These are phyloP conservation scores for Tarenaya hassleriana DNA, from an alignment of 345 rosid species.

Conservation along the genomic window DNA sequence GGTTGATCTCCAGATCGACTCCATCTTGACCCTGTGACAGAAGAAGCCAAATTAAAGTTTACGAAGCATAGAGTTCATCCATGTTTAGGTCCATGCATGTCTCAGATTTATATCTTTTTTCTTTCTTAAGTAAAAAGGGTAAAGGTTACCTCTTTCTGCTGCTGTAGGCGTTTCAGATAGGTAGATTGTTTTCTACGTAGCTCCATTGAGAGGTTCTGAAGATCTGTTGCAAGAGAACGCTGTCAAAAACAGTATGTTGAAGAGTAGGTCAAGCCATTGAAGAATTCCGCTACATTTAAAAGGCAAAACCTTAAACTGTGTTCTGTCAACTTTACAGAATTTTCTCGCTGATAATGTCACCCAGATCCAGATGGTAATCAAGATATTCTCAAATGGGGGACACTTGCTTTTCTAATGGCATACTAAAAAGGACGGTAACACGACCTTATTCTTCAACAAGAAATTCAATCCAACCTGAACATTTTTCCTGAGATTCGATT, in stretches of 20 bases:
- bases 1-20: constrained; percentile 55
- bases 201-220: constrained; percentile 64
- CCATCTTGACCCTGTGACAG: constrained; percentile 47
- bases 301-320: background rate
- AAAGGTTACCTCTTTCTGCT: constrained; percentile 50
- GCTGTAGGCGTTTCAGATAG: constrained; percentile 54
- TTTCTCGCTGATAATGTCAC: too few relatives aligned
- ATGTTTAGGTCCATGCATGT: background rate
- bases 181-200: constrained; percentile 69
- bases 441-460: background rate
- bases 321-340: too few relatives aligned
- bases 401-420: background rate
- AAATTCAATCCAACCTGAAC: constrained; percentile 62
- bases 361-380: background rate
- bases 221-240: constrained; percentile 78
- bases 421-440: too few relatives aligned
- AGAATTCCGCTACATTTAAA: constrained; percentile 16
- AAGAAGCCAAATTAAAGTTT: constrained; percentile 10
- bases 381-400: background rate
- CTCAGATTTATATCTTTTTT: background rate
- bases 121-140: background rate
- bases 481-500: constrained; percentile 73
- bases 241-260: constrained; percentile 35
- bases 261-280: constrained; percentile 26
- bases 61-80: background rate